Base-by-base conservation (phyloP, 352 stramenopile species). In the Elongisporangium anandrum region DNA sequence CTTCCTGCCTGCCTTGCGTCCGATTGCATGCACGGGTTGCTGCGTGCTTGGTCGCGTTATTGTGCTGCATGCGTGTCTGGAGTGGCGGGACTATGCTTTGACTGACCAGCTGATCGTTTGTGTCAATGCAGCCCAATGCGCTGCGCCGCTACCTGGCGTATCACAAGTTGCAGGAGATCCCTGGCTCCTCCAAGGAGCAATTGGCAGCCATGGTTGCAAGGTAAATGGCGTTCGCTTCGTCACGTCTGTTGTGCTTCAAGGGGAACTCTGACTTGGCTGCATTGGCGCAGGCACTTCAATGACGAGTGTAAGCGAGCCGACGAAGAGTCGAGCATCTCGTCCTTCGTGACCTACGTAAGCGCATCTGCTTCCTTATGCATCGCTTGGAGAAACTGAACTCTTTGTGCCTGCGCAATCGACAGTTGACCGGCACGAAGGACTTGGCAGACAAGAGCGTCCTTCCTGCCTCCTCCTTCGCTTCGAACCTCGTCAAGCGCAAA, bases 111-210 rank as follows among this genome's bases (percentile, higher is more conserved):
- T 61, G 38, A 17, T 45, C 12, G 9, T 41, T 41, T 41, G 29
- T 41, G 29, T 15, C 34, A 7, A 16, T 45, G 34, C 23, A 87
- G 75, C 58, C 73, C 49, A 81, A 84, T 20, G 77, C 81, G 49
- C 65, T 92, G 70, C 75, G 75, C 50, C 72, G 75, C 49, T 92
- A 92, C 62, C 73, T 92, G 78, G 72, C 72, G 38, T 87, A 75
- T 56, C 73, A 92, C 52, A 64, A 68, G 10, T 71, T 92, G 50
- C 65, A 75, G 21, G 78, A 86, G 55, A 57, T 62, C 9, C 74
- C 76, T 8, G 78, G 75, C 2, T 79, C 66, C 29, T 87, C 77
- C 16, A 57, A 61, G 21, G 77, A 85, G 29, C 72, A 92, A 55
- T 54, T 92, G 24, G 79, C 79, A 45, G 69, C 86, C 49, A 67